Conservation (phyloP, 108 stramenopile genomes). For the Mediolabrus comicus region DNA sequence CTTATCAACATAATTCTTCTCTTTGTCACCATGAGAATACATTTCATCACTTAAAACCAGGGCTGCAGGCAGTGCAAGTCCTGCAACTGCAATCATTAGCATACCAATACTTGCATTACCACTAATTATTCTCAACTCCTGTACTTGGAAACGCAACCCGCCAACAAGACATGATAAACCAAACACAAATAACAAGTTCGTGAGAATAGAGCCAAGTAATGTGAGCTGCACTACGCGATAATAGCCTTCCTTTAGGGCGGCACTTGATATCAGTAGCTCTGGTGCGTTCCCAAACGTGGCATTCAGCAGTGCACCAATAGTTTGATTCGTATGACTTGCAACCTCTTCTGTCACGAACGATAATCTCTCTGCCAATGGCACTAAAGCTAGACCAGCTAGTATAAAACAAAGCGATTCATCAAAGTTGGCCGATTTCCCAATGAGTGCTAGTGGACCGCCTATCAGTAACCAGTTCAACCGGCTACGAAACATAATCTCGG, state of each 20-base stretch:
- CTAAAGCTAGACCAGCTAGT: slow-evolving; percentile 73
- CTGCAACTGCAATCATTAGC: slow-evolving; percentile 71
- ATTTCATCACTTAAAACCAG: slow-evolving; percentile 71
- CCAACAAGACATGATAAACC: slow-evolving; percentile 85
- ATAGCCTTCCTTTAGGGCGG: slow-evolving; percentile 80
- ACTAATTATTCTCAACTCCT: slow-evolving; percentile 70
- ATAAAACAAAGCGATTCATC: slow-evolving; percentile 81
- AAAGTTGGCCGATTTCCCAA: slow-evolving; percentile 84
- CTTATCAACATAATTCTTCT: slow-evolving; percentile 41
- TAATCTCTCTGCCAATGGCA: slow-evolving; percentile 84
- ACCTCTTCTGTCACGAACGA: slow-evolving; percentile 94
- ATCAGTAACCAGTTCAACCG: slow-evolving; percentile 81
- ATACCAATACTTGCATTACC: slow-evolving; percentile 81
- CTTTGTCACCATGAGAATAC: not conserved
- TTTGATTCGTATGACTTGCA: slow-evolving; percentile 89
- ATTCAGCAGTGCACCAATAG: slow-evolving; percentile 91
- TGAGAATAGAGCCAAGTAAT: slow-evolving; percentile 87
- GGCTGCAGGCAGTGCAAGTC: slow-evolving; percentile 75
- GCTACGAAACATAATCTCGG: slow-evolving; percentile 46
- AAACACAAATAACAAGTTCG: slow-evolving; percentile 89
- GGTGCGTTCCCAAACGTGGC: slow-evolving; percentile 95
- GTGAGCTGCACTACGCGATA: slow-evolving; percentile 90
- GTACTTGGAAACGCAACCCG: slow-evolving; percentile 85
- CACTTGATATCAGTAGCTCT: slow-evolving; percentile 86
- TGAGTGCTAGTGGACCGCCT: slow-evolving; percentile 80